phyloP scores from a whole-genome alignment of 2,329 filamentous ascomycete species.

The Neocucurbitaria cava region DNA sequence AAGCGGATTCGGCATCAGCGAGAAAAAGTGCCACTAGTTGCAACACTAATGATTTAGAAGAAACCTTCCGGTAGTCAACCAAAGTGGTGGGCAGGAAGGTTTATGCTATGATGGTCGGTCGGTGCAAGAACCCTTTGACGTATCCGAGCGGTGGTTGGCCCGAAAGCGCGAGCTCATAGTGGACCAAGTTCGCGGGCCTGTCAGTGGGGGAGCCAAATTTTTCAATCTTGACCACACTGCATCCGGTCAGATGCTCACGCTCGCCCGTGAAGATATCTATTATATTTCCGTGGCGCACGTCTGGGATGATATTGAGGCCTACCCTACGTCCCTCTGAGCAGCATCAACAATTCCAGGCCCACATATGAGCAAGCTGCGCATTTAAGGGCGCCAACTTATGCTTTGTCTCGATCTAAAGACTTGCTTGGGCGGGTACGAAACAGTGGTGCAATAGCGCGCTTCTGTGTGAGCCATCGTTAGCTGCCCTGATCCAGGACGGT shows the following conservation, averaged over 20 bases:
- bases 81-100: constrained; percentile 12
- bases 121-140: constrained; percentile 20
- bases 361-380: constrained; percentile 24
- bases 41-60: constrained; percentile 22
- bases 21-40: constrained; percentile 11
- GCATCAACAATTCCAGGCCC: constrained; percentile 13
- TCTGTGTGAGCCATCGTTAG: constrained; percentile 28
- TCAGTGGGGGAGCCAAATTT: constrained; percentile 42
- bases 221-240: constrained; percentile 27
- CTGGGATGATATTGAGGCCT: constrained; percentile 1
- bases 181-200: constrained; percentile 40
- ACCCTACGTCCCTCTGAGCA: constrained; percentile 11
- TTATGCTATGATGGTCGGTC: constrained; percentile 23
- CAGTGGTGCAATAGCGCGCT: constrained; percentile 35
- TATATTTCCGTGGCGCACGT: background rate
- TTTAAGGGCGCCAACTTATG: constrained; percentile 25
- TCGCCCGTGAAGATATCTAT: constrained; percentile 6
- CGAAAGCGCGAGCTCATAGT: constrained; percentile 30
- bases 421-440: constrained; percentile 33
- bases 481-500: constrained; percentile 33
- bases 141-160: constrained; percentile 30
- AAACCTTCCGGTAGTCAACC: constrained; percentile 23
- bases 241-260: constrained; percentile 12
- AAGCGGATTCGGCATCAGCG: constrained; percentile 11
- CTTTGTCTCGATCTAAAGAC: constrained; percentile 28